Evolutionary conservation across 1,284 basidiomycete genomes (phyloP), one percentile per base, ranked within the genome.

Genomic region (Paramarasmius palmivorus): DNA sequence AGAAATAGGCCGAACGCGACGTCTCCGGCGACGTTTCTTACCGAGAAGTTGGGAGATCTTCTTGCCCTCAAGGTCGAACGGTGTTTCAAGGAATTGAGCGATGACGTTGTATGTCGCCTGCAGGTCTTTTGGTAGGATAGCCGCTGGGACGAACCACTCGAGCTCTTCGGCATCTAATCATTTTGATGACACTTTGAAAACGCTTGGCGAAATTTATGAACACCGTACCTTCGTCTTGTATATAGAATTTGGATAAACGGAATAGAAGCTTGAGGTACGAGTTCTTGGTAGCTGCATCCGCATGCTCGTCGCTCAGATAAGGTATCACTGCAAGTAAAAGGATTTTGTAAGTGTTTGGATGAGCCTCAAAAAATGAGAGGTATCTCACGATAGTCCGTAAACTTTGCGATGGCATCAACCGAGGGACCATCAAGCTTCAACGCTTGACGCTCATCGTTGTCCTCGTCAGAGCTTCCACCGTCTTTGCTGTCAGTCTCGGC

Each of bases 221-320:
- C n/a, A n/a, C 14, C 67, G 49, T 55, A 89, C 91, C 81, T 66
- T 90, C 81, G 51, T 83, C 77, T 32, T 79, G 65, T 50, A 86
- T 74, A 58, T 72, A 73, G 66, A 90, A 92, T 52, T 83, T 82
- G 23, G 84, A 73, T 15, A 94, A 71, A 26, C 86, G 82, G 68
- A 95, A 89, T 58, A 98, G 69, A 8, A 97, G 80, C 64, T 93
- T 93, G 57, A 97, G 73, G 53, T 88, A 79, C 3, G 86, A 75
- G 63, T 95, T 85, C 62, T 83, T 86, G 22, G 86, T 87, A 0
- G 88, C 88, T 0, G 89, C 91, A n/a, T 84, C 73, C 4, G 84
- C 85, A 51, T 87, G 81, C 52, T 90, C 84, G 52, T 93, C 84
- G 50, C 72, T 83, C 40, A 84, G 76, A 56, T 88, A 88, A 9